Evolutionary conservation across 2,329 filamentous ascomycete genomes (phyloP).

Genomic region (Blastomyces silverae): DNA sequence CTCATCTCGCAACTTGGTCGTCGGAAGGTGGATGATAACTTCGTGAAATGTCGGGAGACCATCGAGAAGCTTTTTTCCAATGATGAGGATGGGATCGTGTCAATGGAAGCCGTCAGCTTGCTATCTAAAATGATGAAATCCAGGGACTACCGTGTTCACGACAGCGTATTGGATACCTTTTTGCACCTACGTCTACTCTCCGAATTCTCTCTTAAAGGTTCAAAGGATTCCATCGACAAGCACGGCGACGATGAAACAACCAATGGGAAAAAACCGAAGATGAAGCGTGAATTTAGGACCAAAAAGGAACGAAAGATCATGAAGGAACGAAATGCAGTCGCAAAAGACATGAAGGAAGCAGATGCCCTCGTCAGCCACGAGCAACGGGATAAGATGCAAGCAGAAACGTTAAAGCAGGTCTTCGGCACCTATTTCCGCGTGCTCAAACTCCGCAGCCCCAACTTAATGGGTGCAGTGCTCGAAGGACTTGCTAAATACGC

Average conservation of each 20-base stretch:
- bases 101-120: slow-evolving; percentile 76
- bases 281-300: slow-evolving; percentile 77
- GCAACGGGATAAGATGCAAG: slow-evolving; percentile 87
- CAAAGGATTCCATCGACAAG: slow-evolving; percentile 66
- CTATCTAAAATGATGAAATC: slow-evolving; percentile 94
- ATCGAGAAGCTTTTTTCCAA: slow-evolving; percentile 75
- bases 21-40: slow-evolving; percentile 65
- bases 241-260: slow-evolving; percentile 42
- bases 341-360: slow-evolving; percentile 88
- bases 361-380: slow-evolving; percentile 88
- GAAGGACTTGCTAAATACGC: slow-evolving; percentile 91
- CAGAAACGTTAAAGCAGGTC: slow-evolving; percentile 90
- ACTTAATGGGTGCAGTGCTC: slow-evolving; percentile 92
- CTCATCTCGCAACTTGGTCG: slow-evolving; percentile 74
- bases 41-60: slow-evolving; percentile 67
- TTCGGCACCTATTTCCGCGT: slow-evolving; percentile 95
- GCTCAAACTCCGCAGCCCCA: slow-evolving; percentile 70
- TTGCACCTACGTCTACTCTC: slow-evolving; percentile 79
- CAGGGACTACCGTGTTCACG: slow-evolving; percentile 72
- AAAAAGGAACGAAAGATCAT: slow-evolving; percentile 77
- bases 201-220: slow-evolving; percentile 80
- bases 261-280: slow-evolving; percentile 56
- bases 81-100: slow-evolving; percentile 83
- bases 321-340: slow-evolving; percentile 78
- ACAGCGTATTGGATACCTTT: slow-evolving; percentile 83